These are phyloP conservation scores for Amaranthus hypochondriacus DNA, from an alignment of 148 eudicot genomes.

Conservation along the genomic window DNA sequence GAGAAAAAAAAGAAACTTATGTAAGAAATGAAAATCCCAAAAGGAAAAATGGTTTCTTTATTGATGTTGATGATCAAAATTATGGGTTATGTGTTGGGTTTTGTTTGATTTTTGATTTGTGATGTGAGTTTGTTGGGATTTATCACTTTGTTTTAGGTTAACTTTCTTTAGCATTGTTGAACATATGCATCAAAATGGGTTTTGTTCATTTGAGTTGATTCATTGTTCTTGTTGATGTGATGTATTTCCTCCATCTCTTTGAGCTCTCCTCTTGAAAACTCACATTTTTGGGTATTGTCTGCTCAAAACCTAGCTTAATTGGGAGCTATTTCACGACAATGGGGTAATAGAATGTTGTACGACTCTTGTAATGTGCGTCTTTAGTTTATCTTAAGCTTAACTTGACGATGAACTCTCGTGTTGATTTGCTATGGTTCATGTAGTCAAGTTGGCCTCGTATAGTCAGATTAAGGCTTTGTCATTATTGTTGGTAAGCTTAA, in stretches of 20 bases:
- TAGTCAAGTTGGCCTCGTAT: too few relatives aligned
- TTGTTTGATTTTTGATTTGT: not conserved
- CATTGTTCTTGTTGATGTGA: not conserved
- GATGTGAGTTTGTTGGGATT: not conserved
- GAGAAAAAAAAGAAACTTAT: slow-evolving; percentile 11
- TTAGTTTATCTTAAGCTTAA: too few relatives aligned
- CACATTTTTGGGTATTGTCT: too few relatives aligned
- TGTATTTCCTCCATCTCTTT: not conserved
- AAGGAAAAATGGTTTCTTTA: not conserved
- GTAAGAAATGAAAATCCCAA: slow-evolving; percentile 13
- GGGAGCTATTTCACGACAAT: too few relatives aligned
- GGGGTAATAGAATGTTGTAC: too few relatives aligned
- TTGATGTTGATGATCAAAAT: slow-evolving; percentile 2
- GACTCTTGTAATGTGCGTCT: too few relatives aligned
- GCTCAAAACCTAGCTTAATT: too few relatives aligned
- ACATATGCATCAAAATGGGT: not conserved
- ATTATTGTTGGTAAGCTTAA: too few relatives aligned
- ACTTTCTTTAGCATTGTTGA: not conserved
- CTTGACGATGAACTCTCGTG: too few relatives aligned
- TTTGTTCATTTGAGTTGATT: not conserved
- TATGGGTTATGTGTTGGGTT: not conserved
- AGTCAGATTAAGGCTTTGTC: too few relatives aligned
- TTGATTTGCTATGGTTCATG: too few relatives aligned
- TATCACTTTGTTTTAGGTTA: not conserved
- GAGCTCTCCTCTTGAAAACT: too few relatives aligned